Evolutionary conservation across 768 basidiomycete species (phyloP).

Genomic region (Boletus speciosus): DNA sequence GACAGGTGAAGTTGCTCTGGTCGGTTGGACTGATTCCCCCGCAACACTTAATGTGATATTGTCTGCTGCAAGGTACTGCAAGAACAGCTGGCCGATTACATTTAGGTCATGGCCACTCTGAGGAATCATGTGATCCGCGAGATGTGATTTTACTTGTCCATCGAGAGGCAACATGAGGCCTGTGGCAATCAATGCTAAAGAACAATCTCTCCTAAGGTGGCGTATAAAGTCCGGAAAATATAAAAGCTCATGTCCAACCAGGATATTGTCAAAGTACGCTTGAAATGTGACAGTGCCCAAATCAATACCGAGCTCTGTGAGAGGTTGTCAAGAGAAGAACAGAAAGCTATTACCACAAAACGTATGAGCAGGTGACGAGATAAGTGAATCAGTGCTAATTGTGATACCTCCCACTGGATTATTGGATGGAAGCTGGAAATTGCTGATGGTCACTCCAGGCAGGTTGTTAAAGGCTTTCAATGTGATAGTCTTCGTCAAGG

Average conservation of each 20-base stretch:
- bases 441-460: slow-evolving; percentile 66
- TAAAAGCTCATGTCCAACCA: slow-evolving; percentile 56
- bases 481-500: slow-evolving; percentile 54
- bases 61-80: slow-evolving; percentile 57
- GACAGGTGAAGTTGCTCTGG: slow-evolving; percentile 48
- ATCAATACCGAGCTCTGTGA: slow-evolving; percentile 63
- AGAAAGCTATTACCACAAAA: slow-evolving; percentile 13
- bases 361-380: slow-evolving; percentile 65
- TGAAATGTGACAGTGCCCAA: slow-evolving; percentile 64
- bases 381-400: slow-evolving; percentile 62
- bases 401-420: slow-evolving; percentile 67
- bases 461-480: slow-evolving; percentile 71
- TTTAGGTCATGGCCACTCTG: slow-evolving; percentile 53
- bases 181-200: slow-evolving; percentile 48
- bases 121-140: slow-evolving; percentile 62
- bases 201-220: neutral
- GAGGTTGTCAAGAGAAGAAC: slow-evolving; percentile 12
- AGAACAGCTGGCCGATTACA: slow-evolving; percentile 60
- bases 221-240: neutral
- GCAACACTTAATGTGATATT: slow-evolving; percentile 59
- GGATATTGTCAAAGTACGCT: slow-evolving; percentile 51
- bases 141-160: slow-evolving; percentile 46
- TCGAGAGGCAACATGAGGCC: slow-evolving; percentile 50
- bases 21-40: slow-evolving; percentile 60
- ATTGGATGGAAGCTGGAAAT: slow-evolving; percentile 68